These are phyloP conservation scores for Rhodotorula sp. DNA, from an alignment of 1,284 basidiomycete genomes.

Conservation along the genomic window DNA sequence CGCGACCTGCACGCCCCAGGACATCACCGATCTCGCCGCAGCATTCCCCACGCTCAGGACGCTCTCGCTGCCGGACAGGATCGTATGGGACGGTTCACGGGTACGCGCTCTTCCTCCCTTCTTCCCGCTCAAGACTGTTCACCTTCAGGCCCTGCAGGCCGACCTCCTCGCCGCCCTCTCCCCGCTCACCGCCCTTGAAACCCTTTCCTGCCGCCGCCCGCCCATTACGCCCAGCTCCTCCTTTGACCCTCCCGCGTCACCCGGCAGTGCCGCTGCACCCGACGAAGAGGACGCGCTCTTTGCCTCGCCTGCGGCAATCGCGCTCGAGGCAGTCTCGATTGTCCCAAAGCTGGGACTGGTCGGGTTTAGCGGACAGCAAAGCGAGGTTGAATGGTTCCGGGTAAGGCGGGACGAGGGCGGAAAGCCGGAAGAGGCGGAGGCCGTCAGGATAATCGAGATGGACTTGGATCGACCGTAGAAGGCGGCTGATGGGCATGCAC, in stretches of 20 bases:
- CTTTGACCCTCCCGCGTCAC: background rate
- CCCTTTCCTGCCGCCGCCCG: constrained; percentile 4
- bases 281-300: background rate
- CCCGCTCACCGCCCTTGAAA: background rate
- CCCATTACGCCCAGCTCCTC: background rate
- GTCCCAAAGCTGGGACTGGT: background rate
- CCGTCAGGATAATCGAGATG: background rate
- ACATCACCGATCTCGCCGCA: background rate
- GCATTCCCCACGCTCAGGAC: background rate
- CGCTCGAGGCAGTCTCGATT: background rate
- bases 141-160: background rate
- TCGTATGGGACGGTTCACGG: background rate
- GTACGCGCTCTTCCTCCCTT: background rate
- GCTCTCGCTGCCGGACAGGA: constrained; percentile 3
- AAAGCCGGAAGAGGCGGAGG: background rate
- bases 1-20: background rate
- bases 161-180: constrained; percentile 7
- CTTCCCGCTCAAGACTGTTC: background rate
- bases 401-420: background rate
- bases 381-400: constrained; percentile 1
- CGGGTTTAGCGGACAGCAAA: constrained; percentile 8
- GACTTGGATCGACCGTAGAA: constrained; percentile 3
- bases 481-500: background rate
- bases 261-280: background rate
- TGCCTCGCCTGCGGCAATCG: constrained; percentile 2